Percentiles rank a stretch among this genome's conserved stretches.
These are phyloP conservation scores for Plasmodium gallinaceum DNA, from an alignment of 169 alveolate genomes.

Conservation along the genomic window DNA sequence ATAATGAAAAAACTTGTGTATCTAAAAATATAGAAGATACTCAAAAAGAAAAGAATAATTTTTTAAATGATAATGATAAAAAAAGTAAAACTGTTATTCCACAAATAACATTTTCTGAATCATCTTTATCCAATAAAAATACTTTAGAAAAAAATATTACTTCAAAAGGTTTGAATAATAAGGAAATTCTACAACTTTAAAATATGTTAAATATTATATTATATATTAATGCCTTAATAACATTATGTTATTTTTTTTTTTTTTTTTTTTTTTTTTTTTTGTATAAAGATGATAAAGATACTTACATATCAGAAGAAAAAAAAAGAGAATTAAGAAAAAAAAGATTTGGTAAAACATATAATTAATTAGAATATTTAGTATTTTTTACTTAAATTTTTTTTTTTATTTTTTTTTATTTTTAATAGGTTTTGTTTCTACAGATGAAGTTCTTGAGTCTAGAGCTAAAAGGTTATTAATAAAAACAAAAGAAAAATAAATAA, in stretches of 20 bases:
- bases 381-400: neutral
- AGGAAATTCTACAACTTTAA: neutral
- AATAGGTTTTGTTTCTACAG: conserved; percentile 38
- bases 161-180: conserved; percentile 19
- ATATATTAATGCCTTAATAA: neutral
- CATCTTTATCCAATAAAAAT: conserved; percentile 30
- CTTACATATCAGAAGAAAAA: conserved; percentile 61
- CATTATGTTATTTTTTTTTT: too few relatives aligned
- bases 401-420: neutral
- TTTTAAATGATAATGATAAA: conserved; percentile 5
- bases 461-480: conserved; percentile 51
- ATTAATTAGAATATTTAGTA: neutral
- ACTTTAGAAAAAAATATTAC: conserved; percentile 42
- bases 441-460: conserved; percentile 64
- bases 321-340: conserved; percentile 58
- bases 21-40: conserved; percentile 12
- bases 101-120: conserved; percentile 57
- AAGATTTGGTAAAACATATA: conserved; percentile 45
- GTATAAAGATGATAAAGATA: conserved; percentile 19
- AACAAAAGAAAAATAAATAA: neutral
- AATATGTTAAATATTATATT: neutral
- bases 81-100: conserved; percentile 42
- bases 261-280: conserved; percentile 6
- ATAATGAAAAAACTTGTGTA: conserved; percentile 4
- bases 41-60: neutral